Conservation (phyloP, 2,329 filamentous ascomycete genomes). For the Penicillium sp. region DNA sequence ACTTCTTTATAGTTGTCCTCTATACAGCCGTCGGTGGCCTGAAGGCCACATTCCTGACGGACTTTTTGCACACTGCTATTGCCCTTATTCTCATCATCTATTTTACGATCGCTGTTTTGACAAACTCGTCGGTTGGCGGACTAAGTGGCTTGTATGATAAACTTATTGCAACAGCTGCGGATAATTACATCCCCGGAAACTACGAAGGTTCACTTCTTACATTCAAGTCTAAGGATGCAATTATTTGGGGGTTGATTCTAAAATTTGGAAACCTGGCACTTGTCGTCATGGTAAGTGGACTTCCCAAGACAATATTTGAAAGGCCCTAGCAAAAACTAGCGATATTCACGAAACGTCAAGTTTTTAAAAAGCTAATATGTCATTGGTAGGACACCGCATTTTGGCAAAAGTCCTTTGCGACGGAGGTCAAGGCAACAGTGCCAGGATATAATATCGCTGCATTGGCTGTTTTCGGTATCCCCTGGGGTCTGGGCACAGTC, state of each 20-base stretch:
- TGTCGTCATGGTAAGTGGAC: slow-evolving; percentile 39
- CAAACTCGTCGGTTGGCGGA: slow-evolving; percentile 37
- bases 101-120: slow-evolving; percentile 41
- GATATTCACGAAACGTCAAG: neutral
- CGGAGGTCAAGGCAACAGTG: slow-evolving; percentile 42
- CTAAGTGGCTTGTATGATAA: slow-evolving; percentile 42
- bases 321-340: neutral
- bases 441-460: slow-evolving; percentile 42
- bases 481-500: slow-evolving; percentile 42
- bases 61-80: slow-evolving; percentile 43
- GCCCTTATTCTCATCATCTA: slow-evolving; percentile 44
- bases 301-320: neutral
- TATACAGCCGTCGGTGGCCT: slow-evolving; percentile 44
- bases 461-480: slow-evolving; percentile 41
- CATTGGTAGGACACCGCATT: slow-evolving; percentile 40
- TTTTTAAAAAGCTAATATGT: neutral
- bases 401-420: slow-evolving; percentile 47
- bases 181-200: slow-evolving; percentile 40
- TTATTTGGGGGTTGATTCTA: slow-evolving; percentile 41
- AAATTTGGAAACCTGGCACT: slow-evolving; percentile 45
- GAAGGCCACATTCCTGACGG: slow-evolving; percentile 45
- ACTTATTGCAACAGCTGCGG: slow-evolving; percentile 35
- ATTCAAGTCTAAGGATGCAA: slow-evolving; percentile 41
- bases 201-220: slow-evolving; percentile 43
- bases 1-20: slow-evolving; percentile 32